Conservation (phyloP, 805 yeast species). For the Ogataea pilisensis region DNA sequence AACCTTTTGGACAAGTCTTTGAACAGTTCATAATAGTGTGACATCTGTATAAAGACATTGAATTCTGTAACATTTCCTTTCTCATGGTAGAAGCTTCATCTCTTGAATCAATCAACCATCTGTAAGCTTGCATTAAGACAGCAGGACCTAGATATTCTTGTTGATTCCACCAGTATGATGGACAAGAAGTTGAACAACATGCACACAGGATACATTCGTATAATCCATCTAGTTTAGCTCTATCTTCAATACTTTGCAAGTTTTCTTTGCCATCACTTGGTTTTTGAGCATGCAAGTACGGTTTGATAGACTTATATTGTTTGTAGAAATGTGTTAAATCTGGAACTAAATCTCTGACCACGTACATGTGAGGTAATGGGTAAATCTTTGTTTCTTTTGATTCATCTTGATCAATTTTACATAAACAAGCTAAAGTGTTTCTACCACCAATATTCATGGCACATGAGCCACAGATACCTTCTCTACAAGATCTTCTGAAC, state of each 20-base stretch:
- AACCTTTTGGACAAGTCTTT: constrained; percentile 95
- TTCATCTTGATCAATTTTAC: constrained; percentile 82
- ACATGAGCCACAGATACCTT: constrained; percentile 99
- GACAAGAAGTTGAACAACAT: constrained; percentile 98
- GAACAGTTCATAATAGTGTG: constrained; percentile 99
- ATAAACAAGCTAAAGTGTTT: constrained; percentile 94
- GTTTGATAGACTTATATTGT: constrained; percentile 97
- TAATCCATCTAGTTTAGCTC: constrained; percentile 93
- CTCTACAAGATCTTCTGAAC: constrained; percentile 97
- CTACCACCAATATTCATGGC: constrained; percentile 99
- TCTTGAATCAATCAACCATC: constrained; percentile 98
- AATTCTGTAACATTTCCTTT: constrained; percentile 87
- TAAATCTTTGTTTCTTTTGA: constrained; percentile 79
- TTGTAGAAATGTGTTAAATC: constrained; percentile 97
- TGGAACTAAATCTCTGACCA: constrained; percentile 95
- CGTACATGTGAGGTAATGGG: constrained; percentile 97
- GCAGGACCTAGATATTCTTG: constrained; percentile 99
- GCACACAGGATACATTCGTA: constrained; percentile 98
- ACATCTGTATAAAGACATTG: constrained; percentile 97
- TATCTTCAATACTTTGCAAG: constrained; percentile 85
- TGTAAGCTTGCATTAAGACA: constrained; percentile 96
- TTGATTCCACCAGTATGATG: constrained; percentile 99
- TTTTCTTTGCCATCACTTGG: constrained; percentile 94
- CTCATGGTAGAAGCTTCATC: constrained; percentile 83
- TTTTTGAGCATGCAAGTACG: constrained; percentile 80